Percentiles rank a stretch among this genome's conserved stretches.
Conservation (phyloP, 2,329 filamentous ascomycete species). For the Lasiodiplodia citricola region DNA sequence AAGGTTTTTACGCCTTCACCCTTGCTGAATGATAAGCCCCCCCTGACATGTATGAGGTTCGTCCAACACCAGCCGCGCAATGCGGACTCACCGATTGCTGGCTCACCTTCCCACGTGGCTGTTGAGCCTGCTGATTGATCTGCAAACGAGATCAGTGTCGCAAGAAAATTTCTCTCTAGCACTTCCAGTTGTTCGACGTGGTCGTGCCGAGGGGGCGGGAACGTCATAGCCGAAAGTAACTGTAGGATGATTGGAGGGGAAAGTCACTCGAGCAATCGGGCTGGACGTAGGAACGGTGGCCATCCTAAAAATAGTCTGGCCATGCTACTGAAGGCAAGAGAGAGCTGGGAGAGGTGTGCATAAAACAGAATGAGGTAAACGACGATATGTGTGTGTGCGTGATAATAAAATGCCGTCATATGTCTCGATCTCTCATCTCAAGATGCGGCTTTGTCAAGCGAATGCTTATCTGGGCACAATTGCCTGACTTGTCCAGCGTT, state of each 20-base stretch:
- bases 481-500: background rate
- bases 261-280: background rate
- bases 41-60: background rate
- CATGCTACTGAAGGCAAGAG: background rate
- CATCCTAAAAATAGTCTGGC: background rate
- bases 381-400: background rate
- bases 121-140: background rate
- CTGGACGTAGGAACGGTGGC: background rate
- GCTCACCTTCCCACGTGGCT: slow-evolving; percentile 1
- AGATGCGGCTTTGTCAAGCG: background rate
- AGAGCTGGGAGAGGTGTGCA: background rate
- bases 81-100: background rate
- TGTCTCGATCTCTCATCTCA: background rate
- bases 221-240: background rate
- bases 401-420: background rate
- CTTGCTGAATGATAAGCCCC: background rate
- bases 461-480: background rate
- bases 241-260: background rate
- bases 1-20: background rate
- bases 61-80: background rate
- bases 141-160: background rate
- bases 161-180: background rate
- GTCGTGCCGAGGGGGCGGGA: background rate
- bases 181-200: background rate
- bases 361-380: background rate